Conservation (phyloP, 2,329 filamentous ascomycete genomes). For the Neodidymelliopsis sp. region DNA sequence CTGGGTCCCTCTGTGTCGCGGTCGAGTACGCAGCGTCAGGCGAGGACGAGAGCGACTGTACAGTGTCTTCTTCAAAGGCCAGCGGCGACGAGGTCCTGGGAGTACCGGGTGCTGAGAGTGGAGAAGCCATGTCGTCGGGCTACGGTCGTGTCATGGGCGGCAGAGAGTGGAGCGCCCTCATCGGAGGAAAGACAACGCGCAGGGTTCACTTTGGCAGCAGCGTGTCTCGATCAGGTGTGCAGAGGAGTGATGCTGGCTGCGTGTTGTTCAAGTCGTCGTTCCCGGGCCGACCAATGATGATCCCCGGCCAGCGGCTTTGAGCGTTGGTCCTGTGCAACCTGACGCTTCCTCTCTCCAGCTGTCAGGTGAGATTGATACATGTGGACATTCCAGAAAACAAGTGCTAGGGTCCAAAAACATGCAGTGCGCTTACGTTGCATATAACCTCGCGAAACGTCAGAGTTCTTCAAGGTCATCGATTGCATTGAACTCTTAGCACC, state of each 20-base stretch:
- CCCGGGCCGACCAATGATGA: conserved; percentile 6
- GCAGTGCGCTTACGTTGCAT: too few relatives aligned
- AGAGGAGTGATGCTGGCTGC: conserved; percentile 3
- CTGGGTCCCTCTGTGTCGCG: conserved; percentile 21
- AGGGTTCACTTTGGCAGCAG: conserved; percentile 30
- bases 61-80: conserved; percentile 34
- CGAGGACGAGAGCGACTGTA: conserved; percentile 27
- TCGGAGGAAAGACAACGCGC: conserved; percentile 30
- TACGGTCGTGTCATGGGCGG: conserved; percentile 34
- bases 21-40: conserved; percentile 32
- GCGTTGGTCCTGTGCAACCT: conserved; percentile 5
- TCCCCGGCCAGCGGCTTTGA: conserved; percentile 8
- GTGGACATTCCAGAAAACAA: too few relatives aligned
- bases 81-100: conserved; percentile 40
- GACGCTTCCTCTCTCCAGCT: conserved; percentile 1
- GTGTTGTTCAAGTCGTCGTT: conserved; percentile 8
- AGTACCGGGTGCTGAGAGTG: conserved; percentile 37
- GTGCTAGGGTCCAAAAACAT: too few relatives aligned
- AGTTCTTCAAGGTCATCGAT: too few relatives aligned
- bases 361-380: background rate
- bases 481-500: background rate
- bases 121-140: conserved; percentile 41
- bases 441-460: too few relatives aligned
- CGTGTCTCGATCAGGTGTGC: conserved; percentile 28
- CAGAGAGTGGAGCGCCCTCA: conserved; percentile 39